Conservation (phyloP, 768 basidiomycete genomes). For the Fomitopsis serialis region DNA sequence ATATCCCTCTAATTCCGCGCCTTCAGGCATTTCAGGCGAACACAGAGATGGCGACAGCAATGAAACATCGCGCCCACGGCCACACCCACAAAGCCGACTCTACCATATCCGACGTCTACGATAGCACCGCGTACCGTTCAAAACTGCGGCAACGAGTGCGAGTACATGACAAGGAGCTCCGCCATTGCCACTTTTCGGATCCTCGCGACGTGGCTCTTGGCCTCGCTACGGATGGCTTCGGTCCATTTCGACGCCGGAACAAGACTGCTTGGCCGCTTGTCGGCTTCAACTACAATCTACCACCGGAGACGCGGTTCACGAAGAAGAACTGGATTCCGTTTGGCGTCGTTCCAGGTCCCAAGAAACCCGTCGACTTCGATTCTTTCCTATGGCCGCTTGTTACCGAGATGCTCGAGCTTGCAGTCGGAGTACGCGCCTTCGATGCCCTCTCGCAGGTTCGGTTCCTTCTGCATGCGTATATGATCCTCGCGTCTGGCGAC, state of each 20-base stretch:
- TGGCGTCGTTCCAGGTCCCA: constrained; percentile 19
- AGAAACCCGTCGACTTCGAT: constrained; percentile 18
- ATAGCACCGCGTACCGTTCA: constrained; percentile 25
- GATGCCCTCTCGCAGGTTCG: no score
- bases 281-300: constrained; percentile 34
- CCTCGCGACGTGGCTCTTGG: constrained; percentile 37
- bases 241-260: constrained; percentile 28
- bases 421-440: no score
- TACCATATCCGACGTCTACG: constrained; percentile 32
- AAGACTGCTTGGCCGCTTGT: constrained; percentile 37
- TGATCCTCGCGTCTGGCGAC: no score
- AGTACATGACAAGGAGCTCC: constrained; percentile 19
- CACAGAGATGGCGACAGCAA: not conserved
- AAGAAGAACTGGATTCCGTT: constrained; percentile 11
- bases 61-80: constrained; percentile 10
- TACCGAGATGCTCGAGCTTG: constrained; percentile 21
- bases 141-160: constrained; percentile 20
- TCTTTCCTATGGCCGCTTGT: constrained; percentile 23
- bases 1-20: constrained; percentile 18
- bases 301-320: constrained; percentile 16
- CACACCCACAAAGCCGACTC: constrained; percentile 11
- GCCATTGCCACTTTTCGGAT: constrained; percentile 31
- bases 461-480: no score
- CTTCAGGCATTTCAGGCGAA: constrained; percentile 7
- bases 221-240: constrained; percentile 38